Conservation (phyloP, 345 rosid genomes). For the Eucalyptus sp. region DNA sequence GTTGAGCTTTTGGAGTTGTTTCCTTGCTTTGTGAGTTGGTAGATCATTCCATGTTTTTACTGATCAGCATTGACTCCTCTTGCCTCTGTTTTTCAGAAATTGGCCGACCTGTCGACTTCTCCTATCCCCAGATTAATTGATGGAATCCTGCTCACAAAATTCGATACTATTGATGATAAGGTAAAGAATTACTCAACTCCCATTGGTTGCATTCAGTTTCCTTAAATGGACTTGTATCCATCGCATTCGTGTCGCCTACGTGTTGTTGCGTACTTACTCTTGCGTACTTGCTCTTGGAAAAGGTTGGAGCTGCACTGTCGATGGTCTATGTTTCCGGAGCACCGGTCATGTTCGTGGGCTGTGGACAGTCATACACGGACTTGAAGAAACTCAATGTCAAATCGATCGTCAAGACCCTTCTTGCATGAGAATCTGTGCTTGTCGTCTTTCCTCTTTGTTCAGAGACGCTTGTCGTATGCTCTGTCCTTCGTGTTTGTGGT, state of each 20-base stretch:
- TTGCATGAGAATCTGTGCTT: conserved; percentile 32
- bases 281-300: neutral
- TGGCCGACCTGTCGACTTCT: conserved; percentile 78
- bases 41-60: neutral
- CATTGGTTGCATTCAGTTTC: neutral
- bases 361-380: conserved; percentile 95
- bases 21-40: neutral
- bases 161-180: conserved; percentile 96
- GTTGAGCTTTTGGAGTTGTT: neutral
- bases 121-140: conserved; percentile 70
- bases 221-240: neutral
- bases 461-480: neutral
- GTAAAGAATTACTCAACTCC: conserved; percentile 9
- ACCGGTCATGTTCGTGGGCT: conserved; percentile 99
- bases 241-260: fast-evolving
- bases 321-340: conserved; percentile 97
- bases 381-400: conserved; percentile 88
- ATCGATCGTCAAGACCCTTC: conserved; percentile 83
- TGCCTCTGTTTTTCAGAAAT: conserved; percentile 34
- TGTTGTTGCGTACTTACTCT: too few relatives aligned
- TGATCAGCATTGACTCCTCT: neutral
- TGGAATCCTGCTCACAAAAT: conserved; percentile 93
- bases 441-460: neutral
- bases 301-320: conserved; percentile 98
- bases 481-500: neutral